A percentile compares a stretch with the other conserved stretches of the same genome.
Evolutionary conservation across 257 asterid genomes (phyloP).

Genomic region (Jaltomata sinuosa): DNA sequence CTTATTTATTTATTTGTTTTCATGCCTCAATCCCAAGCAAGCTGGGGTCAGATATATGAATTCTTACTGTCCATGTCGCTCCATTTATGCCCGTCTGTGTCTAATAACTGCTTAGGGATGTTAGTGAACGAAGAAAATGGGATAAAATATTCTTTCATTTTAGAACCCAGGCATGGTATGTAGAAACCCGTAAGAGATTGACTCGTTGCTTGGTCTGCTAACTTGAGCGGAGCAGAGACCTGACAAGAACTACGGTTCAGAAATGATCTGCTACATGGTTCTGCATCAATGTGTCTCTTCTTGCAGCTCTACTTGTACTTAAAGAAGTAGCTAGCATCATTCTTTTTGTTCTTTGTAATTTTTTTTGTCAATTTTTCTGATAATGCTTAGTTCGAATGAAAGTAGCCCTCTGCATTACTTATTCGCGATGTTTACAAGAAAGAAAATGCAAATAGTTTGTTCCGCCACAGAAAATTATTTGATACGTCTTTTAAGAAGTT

Average conservation of each 20-base stretch:
- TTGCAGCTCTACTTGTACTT: slow-evolving; percentile 3
- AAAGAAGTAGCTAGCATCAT: background rate
- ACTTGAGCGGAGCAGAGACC: background rate
- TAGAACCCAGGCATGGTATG: background rate
- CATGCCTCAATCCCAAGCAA: background rate
- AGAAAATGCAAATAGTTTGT: background rate
- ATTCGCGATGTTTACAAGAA: background rate
- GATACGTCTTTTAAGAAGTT: background rate
- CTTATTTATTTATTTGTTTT: background rate
- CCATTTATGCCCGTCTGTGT: background rate
- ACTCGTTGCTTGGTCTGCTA: background rate
- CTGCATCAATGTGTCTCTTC: background rate
- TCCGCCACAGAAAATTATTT: background rate
- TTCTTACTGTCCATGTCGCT: background rate
- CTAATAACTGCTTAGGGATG: background rate
- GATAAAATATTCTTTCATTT: background rate
- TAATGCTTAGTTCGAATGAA: background rate
- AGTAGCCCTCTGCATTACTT: background rate
- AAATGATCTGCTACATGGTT: background rate
- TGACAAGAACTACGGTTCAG: background rate
- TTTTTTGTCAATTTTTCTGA: background rate
- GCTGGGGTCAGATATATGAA: background rate
- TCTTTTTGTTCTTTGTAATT: background rate
- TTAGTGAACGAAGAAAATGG: background rate
- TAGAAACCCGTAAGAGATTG: background rate